Evolutionary conservation across 23 red algal genomes (phyloP).

Genomic region (Gracilaria domingensis): DNA sequence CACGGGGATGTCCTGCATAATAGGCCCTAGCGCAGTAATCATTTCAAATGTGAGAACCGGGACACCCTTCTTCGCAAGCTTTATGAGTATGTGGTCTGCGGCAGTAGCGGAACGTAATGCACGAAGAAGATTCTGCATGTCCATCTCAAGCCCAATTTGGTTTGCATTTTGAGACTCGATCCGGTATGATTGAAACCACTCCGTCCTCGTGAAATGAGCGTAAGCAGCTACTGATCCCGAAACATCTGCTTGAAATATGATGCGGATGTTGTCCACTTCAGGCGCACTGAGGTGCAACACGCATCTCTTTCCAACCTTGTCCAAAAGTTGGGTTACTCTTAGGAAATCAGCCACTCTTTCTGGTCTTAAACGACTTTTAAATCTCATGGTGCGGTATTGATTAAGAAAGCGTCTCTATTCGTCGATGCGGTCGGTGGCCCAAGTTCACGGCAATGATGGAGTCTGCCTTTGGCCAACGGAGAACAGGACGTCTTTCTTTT

Average conservation of each 20-base stretch:
- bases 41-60: conserved; percentile 93
- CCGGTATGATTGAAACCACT: conserved; percentile 88
- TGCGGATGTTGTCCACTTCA: conserved; percentile 67
- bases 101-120: conserved; percentile 79
- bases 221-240: conserved; percentile 52
- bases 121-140: conserved; percentile 75
- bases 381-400: conserved; percentile 28
- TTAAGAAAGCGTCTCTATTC: neutral
- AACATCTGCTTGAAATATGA: conserved; percentile 69
- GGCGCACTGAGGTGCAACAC: conserved; percentile 82
- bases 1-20: conserved; percentile 90
- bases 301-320: conserved; percentile 64
- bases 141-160: conserved; percentile 94
- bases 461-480: too few relatives aligned
- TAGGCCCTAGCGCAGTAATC: conserved; percentile 66
- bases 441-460: too few relatives aligned
- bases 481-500: too few relatives aligned
- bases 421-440: neutral
- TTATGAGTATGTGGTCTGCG: conserved; percentile 80
- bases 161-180: conserved; percentile 89
- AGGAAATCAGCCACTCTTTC: conserved; percentile 62
- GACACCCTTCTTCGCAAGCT: conserved; percentile 84
- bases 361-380: conserved; percentile 54
- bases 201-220: conserved; percentile 40
- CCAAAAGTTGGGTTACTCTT: conserved; percentile 61